These are phyloP conservation scores for Nigrograna mackinnonii DNA, from an alignment of 2,329 filamentous ascomycete species.

Conservation along the genomic window DNA sequence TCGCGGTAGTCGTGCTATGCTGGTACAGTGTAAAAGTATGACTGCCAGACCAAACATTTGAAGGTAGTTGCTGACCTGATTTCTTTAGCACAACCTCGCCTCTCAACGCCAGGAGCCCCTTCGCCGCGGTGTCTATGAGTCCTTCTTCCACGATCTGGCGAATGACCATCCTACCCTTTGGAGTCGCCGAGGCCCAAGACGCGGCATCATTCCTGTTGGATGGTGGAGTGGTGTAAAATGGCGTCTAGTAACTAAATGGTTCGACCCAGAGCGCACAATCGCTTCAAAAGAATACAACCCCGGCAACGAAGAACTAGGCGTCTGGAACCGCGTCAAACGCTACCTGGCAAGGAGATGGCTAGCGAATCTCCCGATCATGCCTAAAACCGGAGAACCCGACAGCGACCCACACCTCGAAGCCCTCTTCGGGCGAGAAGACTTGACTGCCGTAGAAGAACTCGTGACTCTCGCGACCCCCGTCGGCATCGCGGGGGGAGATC, in stretches of 20 bases:
- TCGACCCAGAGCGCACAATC: conserved; percentile 46
- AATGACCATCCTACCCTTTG: conserved; percentile 51
- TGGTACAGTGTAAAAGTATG: conserved; percentile 57
- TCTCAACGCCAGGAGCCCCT: conserved; percentile 48
- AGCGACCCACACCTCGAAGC: conserved; percentile 8
- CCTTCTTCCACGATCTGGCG: conserved; percentile 53
- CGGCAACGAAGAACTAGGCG: conserved; percentile 43
- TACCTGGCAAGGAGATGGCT: conserved; percentile 48
- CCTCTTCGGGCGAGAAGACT: conserved; percentile 13
- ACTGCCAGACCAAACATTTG: no score
- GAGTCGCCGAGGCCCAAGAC: conserved; percentile 51
- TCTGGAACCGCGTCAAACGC: conserved; percentile 42
- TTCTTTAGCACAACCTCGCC: conserved; percentile 47
- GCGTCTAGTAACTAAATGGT: conserved; percentile 52
- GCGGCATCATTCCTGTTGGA: conserved; percentile 45
- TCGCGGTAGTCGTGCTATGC: conserved; percentile 48
- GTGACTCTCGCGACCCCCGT: conserved; percentile 38
- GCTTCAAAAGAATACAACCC: conserved; percentile 31
- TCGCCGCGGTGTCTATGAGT: conserved; percentile 55
- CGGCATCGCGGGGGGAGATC: conserved; percentile 40
- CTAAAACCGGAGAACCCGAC: conserved; percentile 5
- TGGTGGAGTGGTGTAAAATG: conserved; percentile 49
- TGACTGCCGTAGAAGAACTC: conserved; percentile 36
- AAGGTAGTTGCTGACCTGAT: no score
- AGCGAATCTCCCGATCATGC: conserved; percentile 30